Percentiles rank a stretch among this genome's conserved stretches.
phyloP scores from a whole-genome alignment of 2,329 filamentous ascomycete genomes.

The Colletotrichum cereale region DNA sequence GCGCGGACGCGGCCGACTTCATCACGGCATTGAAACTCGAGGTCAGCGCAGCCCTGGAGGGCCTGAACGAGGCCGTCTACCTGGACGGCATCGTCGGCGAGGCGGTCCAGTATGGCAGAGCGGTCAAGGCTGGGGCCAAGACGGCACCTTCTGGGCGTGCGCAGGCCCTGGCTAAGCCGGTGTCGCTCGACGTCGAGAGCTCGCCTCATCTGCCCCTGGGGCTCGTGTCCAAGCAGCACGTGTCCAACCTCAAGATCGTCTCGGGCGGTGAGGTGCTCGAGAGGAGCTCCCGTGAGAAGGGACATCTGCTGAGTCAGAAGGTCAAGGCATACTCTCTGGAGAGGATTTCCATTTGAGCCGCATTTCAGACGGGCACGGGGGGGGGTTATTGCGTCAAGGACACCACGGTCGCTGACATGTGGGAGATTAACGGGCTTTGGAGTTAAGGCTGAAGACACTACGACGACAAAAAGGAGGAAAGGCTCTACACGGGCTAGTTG shows the following conservation, averaged over 20 bases:
- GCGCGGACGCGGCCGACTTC: slow-evolving; percentile 71
- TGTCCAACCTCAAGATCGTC: slow-evolving; percentile 70
- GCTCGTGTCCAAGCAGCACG: slow-evolving; percentile 68
- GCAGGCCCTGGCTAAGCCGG: slow-evolving; percentile 53
- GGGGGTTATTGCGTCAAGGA: background rate
- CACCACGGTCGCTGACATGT: background rate
- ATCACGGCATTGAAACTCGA: slow-evolving; percentile 76
- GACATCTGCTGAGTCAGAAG: slow-evolving; percentile 81
- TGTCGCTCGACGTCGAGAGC: slow-evolving; percentile 59
- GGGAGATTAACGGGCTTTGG: slow-evolving; percentile 26
- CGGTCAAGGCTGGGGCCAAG: slow-evolving; percentile 43
- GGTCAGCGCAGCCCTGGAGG: slow-evolving; percentile 78
- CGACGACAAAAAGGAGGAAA: background rate
- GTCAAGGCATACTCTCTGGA: slow-evolving; percentile 88
- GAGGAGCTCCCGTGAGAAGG: slow-evolving; percentile 79
- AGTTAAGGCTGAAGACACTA: slow-evolving; percentile 27
- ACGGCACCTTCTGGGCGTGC: slow-evolving; percentile 37
- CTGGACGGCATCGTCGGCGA: slow-evolving; percentile 75
- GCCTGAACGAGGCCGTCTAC: slow-evolving; percentile 76
- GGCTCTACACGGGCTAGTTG: slow-evolving; percentile 10
- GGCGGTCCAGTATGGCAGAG: slow-evolving; percentile 71
- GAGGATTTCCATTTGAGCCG: slow-evolving; percentile 73
- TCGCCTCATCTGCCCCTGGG: slow-evolving; percentile 77
- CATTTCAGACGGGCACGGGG: slow-evolving; percentile 26
- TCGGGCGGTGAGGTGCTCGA: slow-evolving; percentile 77